Percentiles rank a stretch among this genome's conserved stretches.
Conservation (phyloP, 352 stramenopile genomes). For the Globisporangium nagaii region DNA sequence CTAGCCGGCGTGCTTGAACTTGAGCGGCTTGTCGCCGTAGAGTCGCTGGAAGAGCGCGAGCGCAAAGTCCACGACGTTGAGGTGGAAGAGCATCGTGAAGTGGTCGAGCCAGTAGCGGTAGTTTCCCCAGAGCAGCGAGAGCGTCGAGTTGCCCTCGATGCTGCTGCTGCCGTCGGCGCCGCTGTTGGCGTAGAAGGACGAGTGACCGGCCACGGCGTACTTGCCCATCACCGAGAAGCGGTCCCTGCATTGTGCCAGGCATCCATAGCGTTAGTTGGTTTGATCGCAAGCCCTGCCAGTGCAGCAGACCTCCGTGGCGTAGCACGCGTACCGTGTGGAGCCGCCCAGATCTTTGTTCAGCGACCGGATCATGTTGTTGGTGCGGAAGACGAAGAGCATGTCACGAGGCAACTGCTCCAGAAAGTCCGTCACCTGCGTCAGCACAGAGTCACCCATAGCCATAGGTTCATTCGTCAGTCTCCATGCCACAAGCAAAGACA, state of each 20-base stretch:
- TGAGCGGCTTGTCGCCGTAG: constrained; percentile 21
- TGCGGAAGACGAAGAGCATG: constrained; percentile 90
- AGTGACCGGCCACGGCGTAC: constrained; percentile 60
- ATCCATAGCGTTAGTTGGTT: no score
- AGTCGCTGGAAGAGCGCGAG: constrained; percentile 36
- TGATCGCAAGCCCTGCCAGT: neutral
- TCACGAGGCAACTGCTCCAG: constrained; percentile 83
- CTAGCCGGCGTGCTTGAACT: constrained; percentile 37
- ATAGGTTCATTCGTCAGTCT: neutral
- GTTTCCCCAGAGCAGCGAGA: constrained; percentile 12
- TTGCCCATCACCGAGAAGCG: constrained; percentile 72
- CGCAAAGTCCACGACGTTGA: constrained; percentile 54
- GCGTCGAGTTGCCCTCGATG: constrained; percentile 1
- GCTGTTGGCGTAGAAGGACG: constrained; percentile 28
- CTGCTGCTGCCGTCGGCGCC: neutral
- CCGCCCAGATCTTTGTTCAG: constrained; percentile 88
- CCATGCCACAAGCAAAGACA: neutral
- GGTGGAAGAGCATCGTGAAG: constrained; percentile 50
- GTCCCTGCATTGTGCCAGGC: constrained; percentile 49
- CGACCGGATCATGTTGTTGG: constrained; percentile 87
- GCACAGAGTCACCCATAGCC: neutral
- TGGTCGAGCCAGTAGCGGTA: constrained; percentile 63
- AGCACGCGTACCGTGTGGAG: constrained; percentile 43
- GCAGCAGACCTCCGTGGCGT: no score
- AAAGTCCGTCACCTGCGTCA: constrained; percentile 62